Percentiles rank a stretch among this genome's conserved stretches.
These are phyloP conservation scores for Carallia pectinifolia DNA, from an alignment of 345 rosid genomes.

Conservation along the genomic window DNA sequence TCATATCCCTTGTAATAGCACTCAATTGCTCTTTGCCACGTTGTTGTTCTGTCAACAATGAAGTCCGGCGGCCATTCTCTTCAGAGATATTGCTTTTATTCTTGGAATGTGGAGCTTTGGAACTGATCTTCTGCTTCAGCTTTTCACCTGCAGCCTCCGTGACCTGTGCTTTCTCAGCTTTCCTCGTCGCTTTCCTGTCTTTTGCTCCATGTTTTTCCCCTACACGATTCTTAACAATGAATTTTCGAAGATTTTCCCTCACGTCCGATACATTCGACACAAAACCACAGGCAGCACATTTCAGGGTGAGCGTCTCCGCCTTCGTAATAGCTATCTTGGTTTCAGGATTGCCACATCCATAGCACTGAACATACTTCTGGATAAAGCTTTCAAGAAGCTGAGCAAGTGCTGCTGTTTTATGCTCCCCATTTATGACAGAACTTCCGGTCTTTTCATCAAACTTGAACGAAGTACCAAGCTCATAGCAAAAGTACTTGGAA, in stretches of 20 bases:
- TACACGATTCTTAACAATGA: slow-evolving; percentile 71
- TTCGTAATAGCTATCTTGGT: slow-evolving; percentile 71
- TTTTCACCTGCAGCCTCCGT: slow-evolving; percentile 88
- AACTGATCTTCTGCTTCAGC: slow-evolving; percentile 56
- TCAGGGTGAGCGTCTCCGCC: slow-evolving; percentile 63
- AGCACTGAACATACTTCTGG: slow-evolving; percentile 88
- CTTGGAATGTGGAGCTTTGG: slow-evolving; percentile 39
- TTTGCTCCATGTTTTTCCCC: slow-evolving; percentile 56
- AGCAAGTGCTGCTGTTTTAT: slow-evolving; percentile 68
- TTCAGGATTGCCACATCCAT: slow-evolving; percentile 89
- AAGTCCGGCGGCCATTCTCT: slow-evolving; percentile 74
- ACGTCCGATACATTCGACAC: slow-evolving; percentile 65
- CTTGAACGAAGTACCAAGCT: slow-evolving; percentile 88
- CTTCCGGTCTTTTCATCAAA: slow-evolving; percentile 79
- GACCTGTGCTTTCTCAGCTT: slow-evolving; percentile 83
- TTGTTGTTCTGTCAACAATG: slow-evolving; percentile 66
- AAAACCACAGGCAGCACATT: slow-evolving; percentile 85
- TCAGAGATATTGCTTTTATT: slow-evolving; percentile 52
- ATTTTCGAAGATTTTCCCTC: slow-evolving; percentile 76
- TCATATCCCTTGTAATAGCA: slow-evolving; percentile 86
- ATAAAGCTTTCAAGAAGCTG: slow-evolving; percentile 71
- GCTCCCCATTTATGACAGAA: slow-evolving; percentile 79
- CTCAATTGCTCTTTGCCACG: slow-evolving; percentile 75
- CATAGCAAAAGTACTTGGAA: slow-evolving; percentile 79
- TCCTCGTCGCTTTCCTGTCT: slow-evolving; percentile 76